These are phyloP conservation scores for Alternaria incomplexa DNA, from an alignment of 2,329 filamentous ascomycete genomes.

Conservation along the genomic window DNA sequence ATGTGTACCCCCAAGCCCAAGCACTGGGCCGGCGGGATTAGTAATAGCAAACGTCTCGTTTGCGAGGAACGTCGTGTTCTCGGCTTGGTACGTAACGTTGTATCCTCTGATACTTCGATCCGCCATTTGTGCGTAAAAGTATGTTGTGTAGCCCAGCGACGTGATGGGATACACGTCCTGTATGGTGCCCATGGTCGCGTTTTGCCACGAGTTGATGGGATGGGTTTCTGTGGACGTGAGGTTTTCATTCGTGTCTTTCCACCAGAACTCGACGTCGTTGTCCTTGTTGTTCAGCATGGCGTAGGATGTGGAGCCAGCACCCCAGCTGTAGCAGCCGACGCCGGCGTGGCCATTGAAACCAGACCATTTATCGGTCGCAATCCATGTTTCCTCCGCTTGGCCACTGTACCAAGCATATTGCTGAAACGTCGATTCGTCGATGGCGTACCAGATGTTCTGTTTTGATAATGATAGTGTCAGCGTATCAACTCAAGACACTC, in stretches of 20 bases:
- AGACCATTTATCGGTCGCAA: conserved; percentile 37
- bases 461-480: neutral
- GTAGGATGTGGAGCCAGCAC: conserved; percentile 47
- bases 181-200: conserved; percentile 38
- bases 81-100: conserved; percentile 47
- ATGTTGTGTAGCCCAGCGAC: conserved; percentile 52
- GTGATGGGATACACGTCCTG: conserved; percentile 48
- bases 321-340: conserved; percentile 54
- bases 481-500: neutral
- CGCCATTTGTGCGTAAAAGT: conserved; percentile 51
- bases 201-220: conserved; percentile 50
- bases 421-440: conserved; percentile 48
- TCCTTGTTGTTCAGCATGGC: conserved; percentile 52
- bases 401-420: conserved; percentile 52
- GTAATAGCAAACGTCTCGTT: conserved; percentile 44
- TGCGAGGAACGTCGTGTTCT: conserved; percentile 46
- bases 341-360: conserved; percentile 53
- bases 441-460: conserved; percentile 52
- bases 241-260: conserved; percentile 53
- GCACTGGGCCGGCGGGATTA: conserved; percentile 30
- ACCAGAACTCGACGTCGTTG: conserved; percentile 51
- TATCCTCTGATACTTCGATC: conserved; percentile 48
- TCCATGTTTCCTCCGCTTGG: conserved; percentile 44
- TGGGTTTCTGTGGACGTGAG: conserved; percentile 36
- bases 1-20: conserved; percentile 49